phyloP scores from a whole-genome alignment of 768 basidiomycete genomes.

The Boletus vinaceobasis region DNA sequence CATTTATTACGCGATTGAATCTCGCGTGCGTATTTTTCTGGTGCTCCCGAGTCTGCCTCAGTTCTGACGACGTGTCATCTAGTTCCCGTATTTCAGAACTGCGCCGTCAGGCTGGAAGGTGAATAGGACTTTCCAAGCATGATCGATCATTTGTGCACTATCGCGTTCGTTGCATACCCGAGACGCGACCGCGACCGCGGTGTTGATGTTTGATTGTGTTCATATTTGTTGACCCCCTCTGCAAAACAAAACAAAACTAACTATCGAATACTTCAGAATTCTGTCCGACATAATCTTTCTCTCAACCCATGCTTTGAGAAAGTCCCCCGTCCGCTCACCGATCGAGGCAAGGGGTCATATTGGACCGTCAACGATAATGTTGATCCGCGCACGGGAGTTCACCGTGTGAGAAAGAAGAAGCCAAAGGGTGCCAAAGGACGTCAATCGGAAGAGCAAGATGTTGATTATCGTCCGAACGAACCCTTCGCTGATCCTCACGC shows the following conservation, averaged over 20 bases:
- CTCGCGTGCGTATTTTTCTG: slow-evolving; percentile 54
- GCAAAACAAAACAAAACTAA: slow-evolving; percentile 31
- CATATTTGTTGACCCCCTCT: slow-evolving; percentile 48
- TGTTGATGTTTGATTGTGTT: slow-evolving; percentile 62
- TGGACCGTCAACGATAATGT: slow-evolving; percentile 92
- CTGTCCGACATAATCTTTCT: slow-evolving; percentile 86
- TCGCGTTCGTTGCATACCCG: slow-evolving; percentile 8
- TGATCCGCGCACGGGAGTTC: slow-evolving; percentile 85
- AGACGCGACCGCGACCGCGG: slow-evolving; percentile 55
- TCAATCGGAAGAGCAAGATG: slow-evolving; percentile 55
- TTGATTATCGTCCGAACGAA: slow-evolving; percentile 60
- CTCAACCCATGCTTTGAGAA: slow-evolving; percentile 91
- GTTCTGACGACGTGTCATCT: slow-evolving; percentile 13
- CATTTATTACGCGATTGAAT: slow-evolving; percentile 90
- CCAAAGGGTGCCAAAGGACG: slow-evolving; percentile 52
- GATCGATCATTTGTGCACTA: neutral
- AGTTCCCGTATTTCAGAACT: slow-evolving; percentile 88
- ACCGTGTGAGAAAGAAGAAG: slow-evolving; percentile 86
- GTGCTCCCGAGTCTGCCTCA: neutral
- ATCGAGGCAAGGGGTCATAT: slow-evolving; percentile 87
- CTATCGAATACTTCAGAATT: slow-evolving; percentile 54
- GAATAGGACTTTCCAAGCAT: slow-evolving; percentile 28
- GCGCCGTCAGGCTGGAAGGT: slow-evolving; percentile 94
- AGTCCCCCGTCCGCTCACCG: slow-evolving; percentile 85
- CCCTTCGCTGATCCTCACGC: slow-evolving; percentile 54